Evolutionary conservation across 768 basidiomycete species (phyloP), one percentile per base, ranked within the genome.

Genomic region (Amyloporia xantha): DNA sequence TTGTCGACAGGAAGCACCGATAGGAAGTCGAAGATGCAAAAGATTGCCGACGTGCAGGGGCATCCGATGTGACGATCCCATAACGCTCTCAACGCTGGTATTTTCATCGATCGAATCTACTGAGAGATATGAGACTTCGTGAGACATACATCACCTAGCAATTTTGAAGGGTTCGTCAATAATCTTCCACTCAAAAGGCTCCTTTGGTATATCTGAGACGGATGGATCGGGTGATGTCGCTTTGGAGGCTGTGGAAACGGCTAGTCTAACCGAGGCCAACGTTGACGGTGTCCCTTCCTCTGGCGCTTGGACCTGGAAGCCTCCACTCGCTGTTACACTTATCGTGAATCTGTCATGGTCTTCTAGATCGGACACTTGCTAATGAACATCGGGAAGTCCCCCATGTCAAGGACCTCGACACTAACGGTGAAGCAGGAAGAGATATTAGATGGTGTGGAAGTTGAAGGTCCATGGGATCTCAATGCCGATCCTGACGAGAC

Each of bases 61-160:
- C 91, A 98, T 61, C 90, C 92, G 19, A 98, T 98, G 94, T 95
- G 93, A 12, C 78, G 91, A 39, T 98, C 98, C 80, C 96, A 99
- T 62, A 98, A 98, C 62, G 91, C 96, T 1, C 71, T 99, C 19
- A 98, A 97, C 68, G 84, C 91, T 20, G 93, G 94, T 28, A 93
- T 98, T 67, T 78, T 94, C 39, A 69, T 76, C 52, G 84, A 82
- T 30, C 78, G 96, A 48, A 91, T 99, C 43, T 73, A 26, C 68
- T 99, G 49, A 76, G 86, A 43, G 93, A 98, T 55, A 92, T 96
- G 54, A 95, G 93, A 25, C 82, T 97, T 62, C 76, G 92, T 95
- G 67, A 67, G 93, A 72, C 2, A 23, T 44, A 43, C 41, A 9
- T 27, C 5, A n/a, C 6, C 20, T 21, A 11, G 25, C 11, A 33